Percentiles rank a stretch among this genome's conserved stretches.
phyloP scores from a whole-genome alignment of 495 filamentous ascomycete genomes.

The Tricharina praecox region DNA sequence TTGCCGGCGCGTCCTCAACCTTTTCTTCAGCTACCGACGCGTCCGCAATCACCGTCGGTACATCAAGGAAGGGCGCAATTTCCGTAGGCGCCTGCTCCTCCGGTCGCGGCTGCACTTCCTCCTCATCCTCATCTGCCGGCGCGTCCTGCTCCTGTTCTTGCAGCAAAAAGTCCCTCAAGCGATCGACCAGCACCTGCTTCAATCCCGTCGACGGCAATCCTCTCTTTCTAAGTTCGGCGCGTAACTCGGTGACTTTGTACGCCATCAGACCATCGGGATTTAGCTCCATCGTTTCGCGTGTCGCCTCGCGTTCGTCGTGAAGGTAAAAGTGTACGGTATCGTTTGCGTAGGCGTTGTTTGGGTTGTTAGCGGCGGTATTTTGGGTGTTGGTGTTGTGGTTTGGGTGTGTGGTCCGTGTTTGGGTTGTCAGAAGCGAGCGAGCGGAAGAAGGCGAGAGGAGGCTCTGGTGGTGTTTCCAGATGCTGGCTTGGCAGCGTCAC shows the following conservation, averaged over 20 bases:
- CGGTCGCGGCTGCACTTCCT: background rate
- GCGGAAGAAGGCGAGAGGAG: no score
- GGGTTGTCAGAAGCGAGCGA: no score
- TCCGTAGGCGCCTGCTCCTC: no score
- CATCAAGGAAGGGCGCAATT: no score
- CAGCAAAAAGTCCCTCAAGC: constrained; percentile 28
- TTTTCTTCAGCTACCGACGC: background rate
- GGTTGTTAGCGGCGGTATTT: no score
- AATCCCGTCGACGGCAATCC: constrained; percentile 38
- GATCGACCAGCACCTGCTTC: constrained; percentile 40
- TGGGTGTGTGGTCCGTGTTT: no score
- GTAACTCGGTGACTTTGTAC: constrained; percentile 43
- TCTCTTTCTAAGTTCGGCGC: constrained; percentile 40
- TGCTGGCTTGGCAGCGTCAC: no score
- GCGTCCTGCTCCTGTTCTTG: constrained; percentile 9
- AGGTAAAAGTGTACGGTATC: no score
- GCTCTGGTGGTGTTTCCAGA: no score
- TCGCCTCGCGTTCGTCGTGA: no score
- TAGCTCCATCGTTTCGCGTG: constrained; percentile 31
- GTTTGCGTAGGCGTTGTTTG: no score
- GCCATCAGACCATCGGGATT: constrained; percentile 34
- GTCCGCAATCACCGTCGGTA: background rate
- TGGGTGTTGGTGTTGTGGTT: no score
- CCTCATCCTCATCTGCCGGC: constrained; percentile 6
- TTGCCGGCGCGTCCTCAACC: background rate